Percentiles rank a stretch among this genome's conserved stretches.
Conservation (phyloP, 495 filamentous ascomycete species). For the Penicillium soppii region DNA sequence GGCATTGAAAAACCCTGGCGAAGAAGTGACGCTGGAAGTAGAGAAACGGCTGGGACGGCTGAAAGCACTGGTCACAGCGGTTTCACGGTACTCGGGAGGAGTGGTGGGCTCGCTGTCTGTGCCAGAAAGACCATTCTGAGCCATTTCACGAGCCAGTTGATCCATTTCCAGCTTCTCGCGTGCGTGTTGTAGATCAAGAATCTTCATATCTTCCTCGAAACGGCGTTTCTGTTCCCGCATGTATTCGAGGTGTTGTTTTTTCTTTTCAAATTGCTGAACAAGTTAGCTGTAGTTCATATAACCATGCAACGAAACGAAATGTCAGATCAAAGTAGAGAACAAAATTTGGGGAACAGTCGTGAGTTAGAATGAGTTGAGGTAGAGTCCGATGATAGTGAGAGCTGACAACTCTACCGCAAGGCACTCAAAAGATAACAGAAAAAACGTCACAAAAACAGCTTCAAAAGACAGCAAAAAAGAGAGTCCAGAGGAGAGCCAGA, state of each 20-base stretch:
- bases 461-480: not conserved
- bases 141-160: constrained; percentile 75
- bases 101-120: constrained; percentile 93
- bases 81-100: constrained; percentile 88
- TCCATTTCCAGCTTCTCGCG: constrained; percentile 79
- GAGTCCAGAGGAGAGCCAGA: not conserved
- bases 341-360: not conserved
- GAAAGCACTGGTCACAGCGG: constrained; percentile 68
- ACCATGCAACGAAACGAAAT: not conserved
- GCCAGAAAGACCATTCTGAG: constrained; percentile 58
- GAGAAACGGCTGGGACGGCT: constrained; percentile 81
- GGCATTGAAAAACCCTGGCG: constrained; percentile 72
- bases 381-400: not conserved
- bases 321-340: not conserved
- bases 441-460: not conserved
- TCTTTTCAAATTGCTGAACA: constrained; percentile 77
- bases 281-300: constrained; percentile 20
- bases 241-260: constrained; percentile 80
- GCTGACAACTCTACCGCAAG: not conserved
- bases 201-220: constrained; percentile 84
- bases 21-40: constrained; percentile 76
- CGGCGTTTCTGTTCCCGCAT: constrained; percentile 80
- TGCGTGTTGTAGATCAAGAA: constrained; percentile 78
- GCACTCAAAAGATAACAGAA: not conserved
- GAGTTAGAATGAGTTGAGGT: not conserved